These are phyloP conservation scores for Castanopsis chinensis DNA, from an alignment of 306 rosid species.

Conservation along the genomic window DNA sequence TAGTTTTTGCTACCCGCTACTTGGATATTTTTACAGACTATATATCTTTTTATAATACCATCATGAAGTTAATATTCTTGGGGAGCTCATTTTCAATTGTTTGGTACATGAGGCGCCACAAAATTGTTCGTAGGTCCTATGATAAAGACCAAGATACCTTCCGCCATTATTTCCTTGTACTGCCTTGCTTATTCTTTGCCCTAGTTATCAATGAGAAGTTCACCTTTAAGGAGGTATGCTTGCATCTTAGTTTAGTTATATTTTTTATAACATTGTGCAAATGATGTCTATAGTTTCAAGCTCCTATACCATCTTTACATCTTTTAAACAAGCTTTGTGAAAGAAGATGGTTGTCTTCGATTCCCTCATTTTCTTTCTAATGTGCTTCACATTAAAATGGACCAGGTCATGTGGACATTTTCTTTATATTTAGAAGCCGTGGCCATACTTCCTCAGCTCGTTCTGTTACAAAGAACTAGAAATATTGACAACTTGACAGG, in stretches of 20 bases:
- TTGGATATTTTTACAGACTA: conserved; percentile 66
- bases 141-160: conserved; percentile 90
- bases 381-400: conserved; percentile 24
- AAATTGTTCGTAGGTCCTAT: conserved; percentile 76
- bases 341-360: conserved; percentile 10
- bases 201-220: conserved; percentile 67
- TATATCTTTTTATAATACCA: conserved; percentile 62
- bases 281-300: background rate
- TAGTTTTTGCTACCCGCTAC: conserved; percentile 78
- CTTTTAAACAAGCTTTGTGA: background rate
- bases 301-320: conserved; percentile 5
- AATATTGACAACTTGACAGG: conserved; percentile 94
- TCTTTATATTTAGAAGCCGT: conserved; percentile 90
- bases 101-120: conserved; percentile 86
- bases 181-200: conserved; percentile 77
- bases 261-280: background rate
- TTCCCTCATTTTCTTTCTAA: conserved; percentile 2
- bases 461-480: conserved; percentile 80
- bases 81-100: conserved; percentile 89
- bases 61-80: conserved; percentile 84
- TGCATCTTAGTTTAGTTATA: conserved; percentile 4
- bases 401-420: conserved; percentile 89
- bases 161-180: conserved; percentile 59
- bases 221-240: conserved; percentile 74
- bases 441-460: conserved; percentile 87